Evolutionary conservation across 2,329 filamentous ascomycete genomes (phyloP).

Genomic region (Coniochaeta prunicola): DNA sequence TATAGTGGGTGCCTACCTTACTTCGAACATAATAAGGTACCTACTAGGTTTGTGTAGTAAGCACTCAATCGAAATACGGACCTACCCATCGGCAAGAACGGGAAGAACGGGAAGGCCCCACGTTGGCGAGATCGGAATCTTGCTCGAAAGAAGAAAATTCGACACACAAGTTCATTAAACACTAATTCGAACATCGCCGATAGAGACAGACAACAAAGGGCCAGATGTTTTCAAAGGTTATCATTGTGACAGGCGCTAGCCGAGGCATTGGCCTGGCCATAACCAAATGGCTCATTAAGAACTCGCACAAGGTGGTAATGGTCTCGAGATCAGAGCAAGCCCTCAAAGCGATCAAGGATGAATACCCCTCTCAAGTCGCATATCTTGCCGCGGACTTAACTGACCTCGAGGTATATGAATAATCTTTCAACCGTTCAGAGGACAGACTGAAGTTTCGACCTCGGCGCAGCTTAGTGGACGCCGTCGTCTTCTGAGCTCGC

Average conservation of each 20-base stretch:
- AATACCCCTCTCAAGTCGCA: constrained; percentile 45
- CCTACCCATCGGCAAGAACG: no score
- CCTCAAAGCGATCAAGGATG: constrained; percentile 42
- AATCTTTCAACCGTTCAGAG: neutral
- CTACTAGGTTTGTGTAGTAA: no score
- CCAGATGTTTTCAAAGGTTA: constrained; percentile 47
- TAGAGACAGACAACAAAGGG: neutral
- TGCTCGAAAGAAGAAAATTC: neutral
- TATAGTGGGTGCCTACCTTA: no score
- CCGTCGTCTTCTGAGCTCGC: neutral
- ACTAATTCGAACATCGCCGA: neutral
- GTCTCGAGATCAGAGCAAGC: constrained; percentile 46
- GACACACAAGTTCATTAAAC: neutral
- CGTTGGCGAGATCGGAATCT: neutral
- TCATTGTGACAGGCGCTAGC: constrained; percentile 63
- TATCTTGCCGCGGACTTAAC: constrained; percentile 49
- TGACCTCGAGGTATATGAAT: constrained; percentile 35
- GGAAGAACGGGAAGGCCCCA: no score
- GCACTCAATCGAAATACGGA: neutral
- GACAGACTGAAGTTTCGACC: neutral
- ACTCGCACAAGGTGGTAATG: constrained; percentile 51
- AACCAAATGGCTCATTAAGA: constrained; percentile 40
- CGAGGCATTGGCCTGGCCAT: constrained; percentile 55
- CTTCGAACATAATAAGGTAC: no score
- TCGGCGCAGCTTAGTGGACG: neutral